Evolutionary conservation across 2,329 filamentous ascomycete genomes (phyloP), one percentile per base, ranked within the genome.

Genomic region (Nemania abortiva): DNA sequence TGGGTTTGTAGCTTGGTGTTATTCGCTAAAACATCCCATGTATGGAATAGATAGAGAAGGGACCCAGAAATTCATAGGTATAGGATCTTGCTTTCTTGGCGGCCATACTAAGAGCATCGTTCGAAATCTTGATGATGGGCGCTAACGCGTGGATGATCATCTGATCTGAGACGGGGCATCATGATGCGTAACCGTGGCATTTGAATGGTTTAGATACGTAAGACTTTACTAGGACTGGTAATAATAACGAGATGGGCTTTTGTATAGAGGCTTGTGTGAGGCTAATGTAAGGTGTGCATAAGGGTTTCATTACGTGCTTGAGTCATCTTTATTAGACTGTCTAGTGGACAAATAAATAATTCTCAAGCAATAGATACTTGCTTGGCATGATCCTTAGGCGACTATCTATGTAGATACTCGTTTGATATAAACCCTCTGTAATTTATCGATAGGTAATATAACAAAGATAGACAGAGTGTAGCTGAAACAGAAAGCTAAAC

Each of bases 111-210:
- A 22, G 39, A 24, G 31, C 13, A 27, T 47, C 39, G 42, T 24
- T 47, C 24, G 11, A 54, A 64, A 52, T 57, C 55, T 61, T 53
- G 42, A 62, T 55, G n/a, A 45, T 31, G 27, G 53, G 49, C 47
- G n/a, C 66, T 65, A 62, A 65, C 24, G 50, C 59, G 53, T 57
- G 34, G 49, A 54, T 42, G 47, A 66, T 65, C 56, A 65, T 65
- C 66, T 68, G 62, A 68, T 68, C 66, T 68, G 15, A 64, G 62
- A 57, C 62, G n/a, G 31, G 34, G 31, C 53, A 57, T 64, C 39
- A 18, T 37, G 60, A 56, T 57, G 50, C 22, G 31, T 49, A 57
- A 37, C 15, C 18, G 31, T 24, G 20, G 50, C 57, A 59, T 65
- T 31, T 52, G 20, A n/a, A 62, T 39, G 49, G 53, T 29, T 34